Percentiles rank a stretch among this genome's conserved stretches.
Evolutionary conservation across 441 rosid species (phyloP).

Genomic region (Corymbia citriodora): DNA sequence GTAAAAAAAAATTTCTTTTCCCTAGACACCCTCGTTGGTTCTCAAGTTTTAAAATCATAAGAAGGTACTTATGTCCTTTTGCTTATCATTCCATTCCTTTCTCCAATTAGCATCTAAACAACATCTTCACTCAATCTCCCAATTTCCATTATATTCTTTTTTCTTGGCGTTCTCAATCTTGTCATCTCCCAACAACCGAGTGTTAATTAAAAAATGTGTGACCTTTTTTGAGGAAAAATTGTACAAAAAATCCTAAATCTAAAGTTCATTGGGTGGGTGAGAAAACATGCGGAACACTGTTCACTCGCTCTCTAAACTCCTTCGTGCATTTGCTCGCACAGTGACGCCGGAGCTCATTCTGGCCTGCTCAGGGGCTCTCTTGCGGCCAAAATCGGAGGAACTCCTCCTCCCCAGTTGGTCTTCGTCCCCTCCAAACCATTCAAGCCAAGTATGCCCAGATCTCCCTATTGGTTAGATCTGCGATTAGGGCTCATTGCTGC

Average conservation of each 20-base stretch:
- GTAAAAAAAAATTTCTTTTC: neutral
- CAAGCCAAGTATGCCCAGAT: too few species aligned
- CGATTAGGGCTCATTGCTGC: too few species aligned
- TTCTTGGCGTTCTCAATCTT: neutral
- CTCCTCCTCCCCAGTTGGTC: too few species aligned
- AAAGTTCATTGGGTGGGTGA: too few species aligned
- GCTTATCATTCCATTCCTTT: neutral
- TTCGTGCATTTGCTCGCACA: too few species aligned
- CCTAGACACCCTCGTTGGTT: neutral
- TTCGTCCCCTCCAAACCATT: too few species aligned
- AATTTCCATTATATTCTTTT: neutral
- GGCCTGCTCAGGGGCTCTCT: too few species aligned
- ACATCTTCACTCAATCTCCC: neutral
- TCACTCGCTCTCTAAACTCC: too few species aligned
- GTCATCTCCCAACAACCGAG: neutral
- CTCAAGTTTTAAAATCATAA: neutral
- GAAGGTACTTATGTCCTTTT: neutral
- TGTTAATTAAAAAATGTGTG: neutral
- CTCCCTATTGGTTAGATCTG: too few species aligned
- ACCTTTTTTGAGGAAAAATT: neutral
- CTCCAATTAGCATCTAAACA: neutral
- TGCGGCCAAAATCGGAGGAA: too few species aligned
- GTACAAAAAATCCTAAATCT: fast-evolving
- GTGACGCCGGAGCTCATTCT: too few species aligned
- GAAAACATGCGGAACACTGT: too few species aligned